phyloP scores from a whole-genome alignment of 1,284 basidiomycete genomes.

The Cerioporus squamosus region DNA sequence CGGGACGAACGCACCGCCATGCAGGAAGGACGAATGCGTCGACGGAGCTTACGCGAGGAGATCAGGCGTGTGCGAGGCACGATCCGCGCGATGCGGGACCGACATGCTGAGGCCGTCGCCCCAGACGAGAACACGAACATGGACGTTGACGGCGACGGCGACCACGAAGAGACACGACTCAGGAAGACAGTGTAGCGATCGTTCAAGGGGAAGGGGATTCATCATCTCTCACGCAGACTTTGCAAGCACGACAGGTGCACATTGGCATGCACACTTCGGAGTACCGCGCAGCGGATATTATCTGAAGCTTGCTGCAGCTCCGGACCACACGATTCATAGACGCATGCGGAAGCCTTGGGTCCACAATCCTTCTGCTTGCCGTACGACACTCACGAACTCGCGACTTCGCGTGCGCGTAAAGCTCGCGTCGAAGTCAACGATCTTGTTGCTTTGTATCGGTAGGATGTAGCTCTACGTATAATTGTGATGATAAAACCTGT shows the following conservation, averaged over 20 bases:
- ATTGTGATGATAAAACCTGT: background rate
- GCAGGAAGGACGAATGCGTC: constrained; percentile 21
- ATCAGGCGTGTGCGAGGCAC: constrained; percentile 20
- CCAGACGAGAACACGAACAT: constrained; percentile 10
- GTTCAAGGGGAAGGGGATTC: too few relatives aligned
- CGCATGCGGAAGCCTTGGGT: too few relatives aligned
- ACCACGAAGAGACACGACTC: background rate
- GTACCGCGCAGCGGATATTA: too few relatives aligned
- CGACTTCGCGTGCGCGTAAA: background rate
- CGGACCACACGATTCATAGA: too few relatives aligned
- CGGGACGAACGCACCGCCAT: constrained; percentile 18
- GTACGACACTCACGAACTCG: constrained; percentile 2
- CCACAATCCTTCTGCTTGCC: background rate
- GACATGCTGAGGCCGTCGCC: background rate
- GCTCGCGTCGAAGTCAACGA: background rate
- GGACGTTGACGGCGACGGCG: background rate
- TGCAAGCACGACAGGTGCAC: too few relatives aligned
- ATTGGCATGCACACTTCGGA: too few relatives aligned
- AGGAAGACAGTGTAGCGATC: background rate
- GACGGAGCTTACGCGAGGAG: constrained; percentile 24
- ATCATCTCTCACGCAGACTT: too few relatives aligned
- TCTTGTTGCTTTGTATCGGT: constrained; percentile 7
- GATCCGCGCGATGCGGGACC: constrained; percentile 20
- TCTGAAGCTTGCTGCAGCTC: too few relatives aligned
- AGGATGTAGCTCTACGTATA: constrained; percentile 5